Percentiles rank a stretch among this genome's conserved stretches.
phyloP scores from a whole-genome alignment of 2,329 filamentous ascomycete genomes.

The Phialemoniopsis sp. region DNA sequence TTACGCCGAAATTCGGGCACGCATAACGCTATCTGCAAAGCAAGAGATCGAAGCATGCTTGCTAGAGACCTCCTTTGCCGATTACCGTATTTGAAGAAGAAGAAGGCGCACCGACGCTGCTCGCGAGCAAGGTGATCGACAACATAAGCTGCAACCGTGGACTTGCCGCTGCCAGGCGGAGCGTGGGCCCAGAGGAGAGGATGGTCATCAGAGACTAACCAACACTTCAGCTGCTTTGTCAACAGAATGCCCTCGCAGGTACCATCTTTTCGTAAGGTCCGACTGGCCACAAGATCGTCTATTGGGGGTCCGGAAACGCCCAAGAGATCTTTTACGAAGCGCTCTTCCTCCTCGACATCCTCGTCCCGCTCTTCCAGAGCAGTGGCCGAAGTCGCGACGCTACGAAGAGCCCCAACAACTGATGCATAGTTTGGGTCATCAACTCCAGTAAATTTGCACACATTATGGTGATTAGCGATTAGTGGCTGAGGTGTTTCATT shows the following conservation, averaged over 20 bases:
- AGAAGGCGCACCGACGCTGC: slow-evolving; percentile 12
- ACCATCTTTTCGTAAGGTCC: slow-evolving; percentile 4
- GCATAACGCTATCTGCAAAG: slow-evolving; percentile 20
- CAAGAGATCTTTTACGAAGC: not conserved
- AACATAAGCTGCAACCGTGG: slow-evolving; percentile 8
- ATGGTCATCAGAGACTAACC: not conserved
- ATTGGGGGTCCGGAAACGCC: slow-evolving; percentile 2
- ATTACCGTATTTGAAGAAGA: slow-evolving; percentile 18
- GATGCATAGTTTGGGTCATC: slow-evolving; percentile 14
- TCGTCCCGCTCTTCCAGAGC: slow-evolving; percentile 1
- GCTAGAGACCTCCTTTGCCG: slow-evolving; percentile 13
- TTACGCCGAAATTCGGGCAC: slow-evolving; percentile 11
- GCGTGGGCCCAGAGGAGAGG: slow-evolving; percentile 7
- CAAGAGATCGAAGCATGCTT: slow-evolving; percentile 20
- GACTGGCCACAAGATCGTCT: slow-evolving; percentile 5
- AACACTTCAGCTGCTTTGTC: not conserved
- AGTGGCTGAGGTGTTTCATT: slow-evolving; percentile 16
- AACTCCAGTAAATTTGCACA: slow-evolving; percentile 19
- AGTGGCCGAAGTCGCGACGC: slow-evolving; percentile 4
- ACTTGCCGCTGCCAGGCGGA: slow-evolving; percentile 8
- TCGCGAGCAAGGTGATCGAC: slow-evolving; percentile 6
- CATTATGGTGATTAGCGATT: slow-evolving; percentile 21
- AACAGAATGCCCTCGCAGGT: slow-evolving; percentile 9
- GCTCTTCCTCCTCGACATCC: not conserved
- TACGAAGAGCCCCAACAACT: slow-evolving; percentile 11